Evolutionary conservation across 1,284 basidiomycete genomes (phyloP).

Genomic region (Tilletia walkeri): DNA sequence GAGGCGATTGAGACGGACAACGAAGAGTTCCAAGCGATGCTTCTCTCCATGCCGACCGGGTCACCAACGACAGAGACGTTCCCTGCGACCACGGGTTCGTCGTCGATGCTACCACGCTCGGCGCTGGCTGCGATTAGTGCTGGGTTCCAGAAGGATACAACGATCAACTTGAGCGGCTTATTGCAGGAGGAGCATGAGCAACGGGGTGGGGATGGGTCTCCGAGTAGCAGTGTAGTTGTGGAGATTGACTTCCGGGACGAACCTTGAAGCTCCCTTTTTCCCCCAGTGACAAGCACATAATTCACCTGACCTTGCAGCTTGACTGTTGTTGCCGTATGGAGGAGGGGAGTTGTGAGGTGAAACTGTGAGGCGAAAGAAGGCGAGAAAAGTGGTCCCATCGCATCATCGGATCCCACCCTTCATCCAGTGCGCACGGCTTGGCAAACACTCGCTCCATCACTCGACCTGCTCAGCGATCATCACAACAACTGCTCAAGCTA

Average conservation of each 20-base stretch:
- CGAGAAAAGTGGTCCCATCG: too few relatives aligned
- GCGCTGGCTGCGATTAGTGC: background rate
- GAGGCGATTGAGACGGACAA: slow-evolving; percentile 6
- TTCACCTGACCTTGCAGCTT: too few relatives aligned
- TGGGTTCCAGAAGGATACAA: background rate
- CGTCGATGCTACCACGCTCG: background rate
- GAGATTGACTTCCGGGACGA: slow-evolving; percentile 12
- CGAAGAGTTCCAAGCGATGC: background rate
- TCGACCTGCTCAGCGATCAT: too few relatives aligned
- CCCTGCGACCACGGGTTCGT: background rate
- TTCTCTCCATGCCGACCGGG: background rate
- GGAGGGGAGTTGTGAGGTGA: too few relatives aligned
- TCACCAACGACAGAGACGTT: background rate
- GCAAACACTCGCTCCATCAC: too few relatives aligned
- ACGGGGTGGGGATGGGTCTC: background rate
- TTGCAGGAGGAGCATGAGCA: background rate
- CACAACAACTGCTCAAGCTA: too few relatives aligned
- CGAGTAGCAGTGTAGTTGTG: slow-evolving; percentile 13
- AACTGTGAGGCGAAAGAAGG: too few relatives aligned
- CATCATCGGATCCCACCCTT: too few relatives aligned
- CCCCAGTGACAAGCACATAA: too few relatives aligned
- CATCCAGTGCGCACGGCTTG: too few relatives aligned
- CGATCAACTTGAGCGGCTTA: slow-evolving; percentile 1
- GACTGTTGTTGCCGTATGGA: too few relatives aligned
- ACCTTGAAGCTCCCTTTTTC: too few relatives aligned